These are phyloP conservation scores for Opeltia flavorubescens DNA, from an alignment of 495 filamentous ascomycete genomes.

Conservation along the genomic window DNA sequence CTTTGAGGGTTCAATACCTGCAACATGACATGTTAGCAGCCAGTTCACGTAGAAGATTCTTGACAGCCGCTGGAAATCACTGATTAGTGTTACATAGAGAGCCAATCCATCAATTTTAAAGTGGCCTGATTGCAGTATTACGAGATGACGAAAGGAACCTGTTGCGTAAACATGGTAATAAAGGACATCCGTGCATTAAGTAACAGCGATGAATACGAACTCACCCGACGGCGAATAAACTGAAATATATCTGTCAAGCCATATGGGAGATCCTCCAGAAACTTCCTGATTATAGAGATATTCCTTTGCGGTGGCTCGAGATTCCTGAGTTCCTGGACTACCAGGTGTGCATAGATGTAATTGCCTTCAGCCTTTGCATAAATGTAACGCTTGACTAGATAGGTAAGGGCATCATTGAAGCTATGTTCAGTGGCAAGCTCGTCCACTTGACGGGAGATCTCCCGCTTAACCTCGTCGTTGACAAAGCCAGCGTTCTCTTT, in stretches of 20 bases:
- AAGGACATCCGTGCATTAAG: neutral
- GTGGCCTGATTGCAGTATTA: no score
- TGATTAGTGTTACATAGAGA: no score
- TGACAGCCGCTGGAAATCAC: neutral
- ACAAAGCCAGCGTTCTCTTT: constrained; percentile 7
- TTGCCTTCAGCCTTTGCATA: constrained; percentile 9
- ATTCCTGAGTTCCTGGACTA: constrained; percentile 10
- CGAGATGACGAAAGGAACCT: no score
- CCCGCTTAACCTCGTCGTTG: constrained; percentile 6
- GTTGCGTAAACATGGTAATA: neutral
- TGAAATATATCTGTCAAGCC: constrained; percentile 10
- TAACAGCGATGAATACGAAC: neutral
- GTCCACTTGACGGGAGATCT: constrained; percentile 8
- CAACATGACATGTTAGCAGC: neutral
- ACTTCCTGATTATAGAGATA: constrained; percentile 7
- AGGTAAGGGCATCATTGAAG: constrained; percentile 5
- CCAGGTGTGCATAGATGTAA: constrained; percentile 8
- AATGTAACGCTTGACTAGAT: constrained; percentile 8
- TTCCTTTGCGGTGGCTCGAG: constrained; percentile 4
- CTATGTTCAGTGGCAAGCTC: constrained; percentile 1
- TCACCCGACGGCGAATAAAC: constrained; percentile 5
- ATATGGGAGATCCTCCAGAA: constrained; percentile 9
- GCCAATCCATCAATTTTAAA: no score
- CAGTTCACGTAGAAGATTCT: neutral
- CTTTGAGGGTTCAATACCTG: constrained; percentile 8